phyloP scores from a whole-genome alignment of 768 basidiomycete genomes.

The Tulasnella sp. region DNA sequence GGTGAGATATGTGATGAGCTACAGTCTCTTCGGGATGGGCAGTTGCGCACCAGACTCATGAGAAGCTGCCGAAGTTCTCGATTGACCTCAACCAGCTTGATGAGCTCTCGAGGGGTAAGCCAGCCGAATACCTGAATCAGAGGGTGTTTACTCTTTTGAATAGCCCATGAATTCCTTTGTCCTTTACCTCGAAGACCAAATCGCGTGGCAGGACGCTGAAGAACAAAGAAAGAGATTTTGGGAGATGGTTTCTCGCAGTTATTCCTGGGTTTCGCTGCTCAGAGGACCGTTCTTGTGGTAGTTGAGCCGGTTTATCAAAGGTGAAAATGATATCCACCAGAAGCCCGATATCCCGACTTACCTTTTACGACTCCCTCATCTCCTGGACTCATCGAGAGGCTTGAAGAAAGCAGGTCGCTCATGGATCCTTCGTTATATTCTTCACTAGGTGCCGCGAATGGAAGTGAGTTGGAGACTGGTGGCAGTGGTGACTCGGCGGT shows the following conservation, averaged over 20 bases:
- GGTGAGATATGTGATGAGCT: not conserved
- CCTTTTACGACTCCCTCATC: too few relatives aligned
- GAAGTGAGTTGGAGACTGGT: not conserved
- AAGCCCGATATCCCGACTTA: too few relatives aligned
- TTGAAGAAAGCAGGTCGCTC: not conserved
- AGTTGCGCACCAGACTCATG: not conserved
- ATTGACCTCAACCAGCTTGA: not conserved
- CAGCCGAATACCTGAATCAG: not conserved
- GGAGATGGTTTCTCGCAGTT: too few relatives aligned
- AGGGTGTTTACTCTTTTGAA: too few relatives aligned
- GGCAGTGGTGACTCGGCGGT: not conserved
- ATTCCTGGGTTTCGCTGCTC: not conserved
- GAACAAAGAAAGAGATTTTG: not conserved
- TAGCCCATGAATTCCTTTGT: not conserved
- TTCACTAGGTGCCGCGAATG: too few relatives aligned
- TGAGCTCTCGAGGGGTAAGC: not conserved
- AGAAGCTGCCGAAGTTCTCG: not conserved
- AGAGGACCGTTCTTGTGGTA: too few relatives aligned
- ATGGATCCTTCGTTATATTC: not conserved
- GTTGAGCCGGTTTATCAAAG: too few relatives aligned
- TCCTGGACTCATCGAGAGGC: not conserved
- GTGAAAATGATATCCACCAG: too few relatives aligned
- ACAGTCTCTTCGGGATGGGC: not conserved
- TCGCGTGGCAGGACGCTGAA: not conserved
- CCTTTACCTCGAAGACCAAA: not conserved